These are phyloP conservation scores for Candida silvatica DNA, from an alignment of 805 yeast species.

Conservation along the genomic window DNA sequence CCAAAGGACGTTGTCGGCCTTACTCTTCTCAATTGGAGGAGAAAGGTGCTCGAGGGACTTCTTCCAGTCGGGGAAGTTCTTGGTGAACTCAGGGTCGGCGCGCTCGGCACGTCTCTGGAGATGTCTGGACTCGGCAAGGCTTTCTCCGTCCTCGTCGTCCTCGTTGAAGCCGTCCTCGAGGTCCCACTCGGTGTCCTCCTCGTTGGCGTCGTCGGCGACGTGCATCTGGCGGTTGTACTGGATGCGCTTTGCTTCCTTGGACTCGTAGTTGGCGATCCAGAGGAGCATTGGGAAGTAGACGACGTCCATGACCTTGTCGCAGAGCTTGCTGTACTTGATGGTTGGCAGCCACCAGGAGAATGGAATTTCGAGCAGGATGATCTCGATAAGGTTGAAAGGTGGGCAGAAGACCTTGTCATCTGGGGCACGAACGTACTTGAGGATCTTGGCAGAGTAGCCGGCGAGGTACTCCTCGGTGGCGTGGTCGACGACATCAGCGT, in stretches of 20 bases:
- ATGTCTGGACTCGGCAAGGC: conserved; percentile 30
- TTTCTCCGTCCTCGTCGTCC: conserved; percentile 24
- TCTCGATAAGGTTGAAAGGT: conserved; percentile 71
- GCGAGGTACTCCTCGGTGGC: conserved; percentile 83
- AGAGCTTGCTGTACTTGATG: conserved; percentile 28
- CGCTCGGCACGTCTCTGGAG: conserved; percentile 56
- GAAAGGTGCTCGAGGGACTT: conserved; percentile 37
- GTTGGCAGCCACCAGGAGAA: conserved; percentile 28
- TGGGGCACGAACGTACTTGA: conserved; percentile 81
- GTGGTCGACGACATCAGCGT: conserved; percentile 70
- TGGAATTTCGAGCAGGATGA: conserved; percentile 38
- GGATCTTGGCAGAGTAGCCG: conserved; percentile 73
- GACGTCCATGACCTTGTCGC: conserved; percentile 50
- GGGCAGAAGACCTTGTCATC: conserved; percentile 81
- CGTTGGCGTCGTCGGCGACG: conserved; percentile 72
- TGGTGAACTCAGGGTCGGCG: conserved; percentile 61
- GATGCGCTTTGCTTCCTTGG: conserved; percentile 58
- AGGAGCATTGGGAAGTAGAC: conserved; percentile 62
- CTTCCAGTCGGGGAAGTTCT: conserved; percentile 41
- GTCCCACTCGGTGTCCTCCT: conserved; percentile 73
- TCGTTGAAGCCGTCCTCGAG: conserved; percentile 60
- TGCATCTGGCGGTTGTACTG: conserved; percentile 59
- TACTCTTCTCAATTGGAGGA: conserved; percentile 55
- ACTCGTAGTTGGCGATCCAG: conserved; percentile 56
- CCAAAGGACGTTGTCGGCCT: conserved; percentile 50